Conservation (phyloP, 2,329 filamentous ascomycete genomes). For the Didymella exigua region DNA sequence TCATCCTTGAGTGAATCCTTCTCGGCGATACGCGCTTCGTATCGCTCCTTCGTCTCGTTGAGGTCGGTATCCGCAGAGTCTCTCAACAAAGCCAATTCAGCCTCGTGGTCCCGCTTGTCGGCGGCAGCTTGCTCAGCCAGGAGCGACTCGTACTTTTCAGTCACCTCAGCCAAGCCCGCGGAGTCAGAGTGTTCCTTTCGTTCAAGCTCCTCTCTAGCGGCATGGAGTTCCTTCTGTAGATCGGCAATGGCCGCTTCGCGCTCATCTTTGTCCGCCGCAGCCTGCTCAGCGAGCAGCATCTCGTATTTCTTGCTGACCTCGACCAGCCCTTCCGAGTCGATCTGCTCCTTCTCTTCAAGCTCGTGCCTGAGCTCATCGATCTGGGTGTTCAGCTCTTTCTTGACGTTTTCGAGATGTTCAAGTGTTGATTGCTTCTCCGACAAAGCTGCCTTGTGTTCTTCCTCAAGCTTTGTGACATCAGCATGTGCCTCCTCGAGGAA, state of each 20-base stretch:
- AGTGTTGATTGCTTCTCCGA: constrained; percentile 32
- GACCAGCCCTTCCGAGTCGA: constrained; percentile 20
- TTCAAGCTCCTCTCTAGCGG: constrained; percentile 24
- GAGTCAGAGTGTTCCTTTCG: constrained; percentile 26
- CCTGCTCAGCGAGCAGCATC: constrained; percentile 31
- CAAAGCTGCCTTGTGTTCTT: constrained; percentile 33
- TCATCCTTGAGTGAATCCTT: constrained; percentile 32
- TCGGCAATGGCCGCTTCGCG: constrained; percentile 30
- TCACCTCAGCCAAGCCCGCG: constrained; percentile 26
- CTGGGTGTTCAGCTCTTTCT: constrained; percentile 28
- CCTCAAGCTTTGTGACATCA: constrained; percentile 32
- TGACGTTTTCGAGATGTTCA: constrained; percentile 33
- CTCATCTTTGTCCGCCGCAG: constrained; percentile 23
- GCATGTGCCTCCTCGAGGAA: constrained; percentile 39
- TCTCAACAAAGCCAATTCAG: constrained; percentile 27
- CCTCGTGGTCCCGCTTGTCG: constrained; percentile 30
- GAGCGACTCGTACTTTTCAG: constrained; percentile 36
- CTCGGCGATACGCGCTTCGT: constrained; percentile 30
- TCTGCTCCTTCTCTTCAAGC: constrained; percentile 25
- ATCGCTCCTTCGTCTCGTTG: constrained; percentile 19
- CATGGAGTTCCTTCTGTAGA: constrained; percentile 24
- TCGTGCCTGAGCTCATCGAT: constrained; percentile 31
- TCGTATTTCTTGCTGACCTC: constrained; percentile 39
- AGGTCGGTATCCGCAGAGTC: constrained; percentile 18
- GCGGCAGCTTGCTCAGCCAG: constrained; percentile 31